phyloP scores from a whole-genome alignment of 208 protist species.

The Leishmania amazonensis region DNA sequence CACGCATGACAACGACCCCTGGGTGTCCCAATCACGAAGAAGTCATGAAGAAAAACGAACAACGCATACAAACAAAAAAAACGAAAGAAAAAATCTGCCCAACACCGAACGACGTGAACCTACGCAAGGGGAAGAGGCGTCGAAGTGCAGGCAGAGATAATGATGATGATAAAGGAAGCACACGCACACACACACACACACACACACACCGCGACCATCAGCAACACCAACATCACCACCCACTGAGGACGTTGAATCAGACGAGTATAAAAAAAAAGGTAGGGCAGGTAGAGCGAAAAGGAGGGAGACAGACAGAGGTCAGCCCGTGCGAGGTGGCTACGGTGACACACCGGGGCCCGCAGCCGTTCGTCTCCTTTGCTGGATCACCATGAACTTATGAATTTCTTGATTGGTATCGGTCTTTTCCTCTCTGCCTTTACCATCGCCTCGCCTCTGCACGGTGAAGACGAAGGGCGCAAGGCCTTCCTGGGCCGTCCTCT shows the following conservation, averaged over 20 bases:
- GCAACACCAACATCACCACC: not conserved
- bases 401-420: not conserved
- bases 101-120: not conserved
- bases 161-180: not conserved
- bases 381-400: not conserved
- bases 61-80: not conserved
- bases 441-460: not conserved
- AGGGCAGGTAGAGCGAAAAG: not conserved
- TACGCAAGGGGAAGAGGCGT: not conserved
- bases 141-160: not conserved
- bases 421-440: not conserved
- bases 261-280: not conserved
- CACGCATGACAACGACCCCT: not conserved
- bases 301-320: not conserved
- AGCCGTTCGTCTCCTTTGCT: not conserved
- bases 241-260: not conserved
- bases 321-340: not conserved
- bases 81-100: not conserved
- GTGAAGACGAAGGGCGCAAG: not conserved
- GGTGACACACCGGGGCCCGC: not conserved
- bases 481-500: slow-evolving; percentile 14
- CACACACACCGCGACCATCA: not conserved
- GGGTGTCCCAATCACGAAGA: not conserved
- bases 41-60: not conserved
- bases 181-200: not conserved